Conservation (phyloP, 176 grass and related monocot species). For the Rhipidocladum racemiflorum region DNA sequence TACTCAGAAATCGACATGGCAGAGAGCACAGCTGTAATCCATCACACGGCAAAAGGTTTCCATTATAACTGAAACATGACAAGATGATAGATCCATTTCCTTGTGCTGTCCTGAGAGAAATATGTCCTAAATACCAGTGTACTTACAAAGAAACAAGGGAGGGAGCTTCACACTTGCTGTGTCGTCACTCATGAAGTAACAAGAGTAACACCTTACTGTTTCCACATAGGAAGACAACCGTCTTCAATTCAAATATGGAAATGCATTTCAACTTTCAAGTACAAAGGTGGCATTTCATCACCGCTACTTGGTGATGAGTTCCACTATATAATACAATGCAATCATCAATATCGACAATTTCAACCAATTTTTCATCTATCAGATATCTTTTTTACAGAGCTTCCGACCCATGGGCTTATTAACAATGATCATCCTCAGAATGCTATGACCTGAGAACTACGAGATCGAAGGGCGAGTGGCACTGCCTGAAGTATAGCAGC, state of each 20-base stretch:
- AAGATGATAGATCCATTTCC: not conserved
- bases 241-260: slow-evolving; percentile 14
- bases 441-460: not conserved
- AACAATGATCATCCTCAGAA: slow-evolving; percentile 1
- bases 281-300: not conserved
- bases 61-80: slow-evolving; percentile 2
- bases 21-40: slow-evolving; percentile 19
- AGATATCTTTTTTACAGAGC: not conserved
- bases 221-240: not conserved
- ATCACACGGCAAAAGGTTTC: not conserved
- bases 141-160: not conserved
- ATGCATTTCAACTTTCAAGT: not conserved
- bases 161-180: not conserved
- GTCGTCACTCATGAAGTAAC: not conserved
- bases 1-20: slow-evolving; percentile 3
- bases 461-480: not conserved
- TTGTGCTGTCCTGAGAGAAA: not conserved
- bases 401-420: not conserved
- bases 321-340: slow-evolving; percentile 20
- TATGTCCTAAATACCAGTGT: slow-evolving; percentile 1
- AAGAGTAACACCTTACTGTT: not conserved
- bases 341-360: slow-evolving; percentile 7
- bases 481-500: not conserved
- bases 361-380: not conserved
- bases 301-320: not conserved